Evolutionary conservation across 164 flowering plant genomes (phyloP).

Genomic region (Stephania yunnanensis): DNA sequence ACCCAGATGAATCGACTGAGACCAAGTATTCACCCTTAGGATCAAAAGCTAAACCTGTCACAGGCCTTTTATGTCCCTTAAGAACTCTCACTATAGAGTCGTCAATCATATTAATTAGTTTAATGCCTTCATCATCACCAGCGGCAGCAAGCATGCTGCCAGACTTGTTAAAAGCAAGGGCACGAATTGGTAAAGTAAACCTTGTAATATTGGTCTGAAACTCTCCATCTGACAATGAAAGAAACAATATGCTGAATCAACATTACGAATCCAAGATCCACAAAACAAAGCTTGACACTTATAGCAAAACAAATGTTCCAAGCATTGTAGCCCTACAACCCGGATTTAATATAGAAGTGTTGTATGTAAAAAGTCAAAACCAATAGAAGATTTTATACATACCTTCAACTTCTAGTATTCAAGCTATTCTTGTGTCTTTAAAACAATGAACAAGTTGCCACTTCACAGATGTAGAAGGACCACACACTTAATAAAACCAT

Average conservation of each 20-base stretch:
- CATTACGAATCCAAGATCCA: not conserved
- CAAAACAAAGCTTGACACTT: not conserved
- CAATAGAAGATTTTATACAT: too few species aligned
- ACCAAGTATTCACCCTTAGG: conserved; percentile 83
- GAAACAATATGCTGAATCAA: conserved; percentile 1
- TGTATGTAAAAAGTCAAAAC: too few species aligned
- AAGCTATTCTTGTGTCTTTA: too few species aligned
- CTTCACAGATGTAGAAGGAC: too few species aligned
- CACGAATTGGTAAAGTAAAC: conserved; percentile 90
- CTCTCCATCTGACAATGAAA: conserved; percentile 64
- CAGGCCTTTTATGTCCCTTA: conserved; percentile 83
- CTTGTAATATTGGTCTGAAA: conserved; percentile 88
- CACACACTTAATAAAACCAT: too few species aligned
- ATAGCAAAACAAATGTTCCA: not conserved
- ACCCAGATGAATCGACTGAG: conserved; percentile 76
- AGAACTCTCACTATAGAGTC: conserved; percentile 88
- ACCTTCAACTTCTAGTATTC: too few species aligned
- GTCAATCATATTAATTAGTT: conserved; percentile 85
- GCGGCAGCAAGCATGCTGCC: conserved; percentile 95
- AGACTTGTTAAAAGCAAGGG: conserved; percentile 75
- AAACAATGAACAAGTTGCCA: too few species aligned
- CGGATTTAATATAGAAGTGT: too few species aligned
- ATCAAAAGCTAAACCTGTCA: conserved; percentile 79
- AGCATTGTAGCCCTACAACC: not conserved
- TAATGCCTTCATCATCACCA: conserved; percentile 97